Evolutionary conservation across 257 asterid species (phyloP).

Genomic region (Scutellaria minor): DNA sequence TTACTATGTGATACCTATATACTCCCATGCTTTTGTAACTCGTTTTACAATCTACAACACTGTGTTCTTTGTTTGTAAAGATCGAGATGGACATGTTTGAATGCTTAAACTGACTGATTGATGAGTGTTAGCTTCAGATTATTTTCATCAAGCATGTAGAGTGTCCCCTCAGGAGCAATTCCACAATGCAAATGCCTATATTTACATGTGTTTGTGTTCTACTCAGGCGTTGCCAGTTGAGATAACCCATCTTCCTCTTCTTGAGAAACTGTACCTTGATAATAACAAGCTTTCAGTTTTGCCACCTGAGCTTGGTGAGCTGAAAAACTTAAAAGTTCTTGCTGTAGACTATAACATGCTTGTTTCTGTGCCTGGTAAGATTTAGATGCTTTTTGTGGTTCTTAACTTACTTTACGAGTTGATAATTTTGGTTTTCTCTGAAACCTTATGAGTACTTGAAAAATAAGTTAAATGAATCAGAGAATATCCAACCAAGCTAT

Average conservation of each 20-base stretch:
- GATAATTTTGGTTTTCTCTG: constrained; percentile 23
- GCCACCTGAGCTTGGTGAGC: constrained; percentile 96
- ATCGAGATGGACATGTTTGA: constrained; percentile 16
- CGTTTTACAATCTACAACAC: constrained; percentile 15
- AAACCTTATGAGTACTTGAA: constrained; percentile 8
- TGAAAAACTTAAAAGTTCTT: constrained; percentile 88
- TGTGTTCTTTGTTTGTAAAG: neutral
- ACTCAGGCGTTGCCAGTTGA: constrained; percentile 85
- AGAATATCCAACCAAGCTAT: constrained; percentile 2
- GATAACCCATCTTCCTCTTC: constrained; percentile 84
- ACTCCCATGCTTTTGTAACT: constrained; percentile 1
- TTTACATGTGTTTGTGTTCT: constrained; percentile 37
- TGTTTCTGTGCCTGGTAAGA: constrained; percentile 92
- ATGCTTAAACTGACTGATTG: constrained; percentile 14
- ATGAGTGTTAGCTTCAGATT: constrained; percentile 22
- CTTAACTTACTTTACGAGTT: constrained; percentile 20
- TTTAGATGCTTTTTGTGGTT: constrained; percentile 24
- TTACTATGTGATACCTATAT: neutral
- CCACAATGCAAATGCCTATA: constrained; percentile 21
- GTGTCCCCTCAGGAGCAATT: constrained; percentile 23
- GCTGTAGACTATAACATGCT: constrained; percentile 89
- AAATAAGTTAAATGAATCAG: constrained; percentile 24
- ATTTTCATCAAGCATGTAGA: constrained; percentile 27
- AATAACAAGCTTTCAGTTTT: constrained; percentile 81
- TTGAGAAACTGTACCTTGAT: constrained; percentile 93